Evolutionary conservation across 805 yeast species (phyloP).

Genomic region (Metschnikowia baotianmanensis): DNA sequence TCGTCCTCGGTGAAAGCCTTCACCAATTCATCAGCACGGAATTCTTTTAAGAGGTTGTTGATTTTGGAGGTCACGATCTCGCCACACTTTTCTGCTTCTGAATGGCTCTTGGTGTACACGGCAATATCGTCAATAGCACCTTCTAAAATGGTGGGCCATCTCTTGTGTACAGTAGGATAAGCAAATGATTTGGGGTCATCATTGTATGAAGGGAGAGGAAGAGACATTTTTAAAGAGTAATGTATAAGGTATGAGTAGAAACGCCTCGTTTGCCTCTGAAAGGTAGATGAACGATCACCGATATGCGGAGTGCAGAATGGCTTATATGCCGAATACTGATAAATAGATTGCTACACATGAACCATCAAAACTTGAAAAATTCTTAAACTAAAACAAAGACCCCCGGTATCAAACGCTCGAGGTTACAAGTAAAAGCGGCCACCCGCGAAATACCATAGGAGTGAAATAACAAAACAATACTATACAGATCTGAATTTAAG

Average conservation of each 20-base stretch:
- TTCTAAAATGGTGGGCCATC: conserved; percentile 85
- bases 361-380: not conserved
- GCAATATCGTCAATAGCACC: conserved; percentile 65
- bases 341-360: not conserved
- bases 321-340: conserved; percentile 1
- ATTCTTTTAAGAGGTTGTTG: conserved; percentile 40
- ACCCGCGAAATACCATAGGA: conserved; percentile 8
- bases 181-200: conserved; percentile 80
- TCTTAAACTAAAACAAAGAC: conserved; percentile 9
- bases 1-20: conserved; percentile 25
- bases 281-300: no score
- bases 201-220: conserved; percentile 57
- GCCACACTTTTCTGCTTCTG: conserved; percentile 46
- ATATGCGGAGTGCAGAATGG: not conserved
- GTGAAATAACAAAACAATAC: conserved; percentile 14
- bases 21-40: conserved; percentile 38
- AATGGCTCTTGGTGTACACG: conserved; percentile 16
- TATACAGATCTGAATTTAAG: conserved; percentile 11
- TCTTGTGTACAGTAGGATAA: conserved; percentile 64
- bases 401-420: not conserved
- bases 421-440: conserved; percentile 11
- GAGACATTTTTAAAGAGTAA: conserved; percentile 28
- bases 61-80: conserved; percentile 42
- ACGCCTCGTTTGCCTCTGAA: no score
- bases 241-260: not conserved